A percentile compares a stretch with the other conserved stretches of the same genome.
These are phyloP conservation scores for Trichoderma afroharzianum DNA, from an alignment of 2,329 filamentous ascomycete genomes.

Conservation along the genomic window DNA sequence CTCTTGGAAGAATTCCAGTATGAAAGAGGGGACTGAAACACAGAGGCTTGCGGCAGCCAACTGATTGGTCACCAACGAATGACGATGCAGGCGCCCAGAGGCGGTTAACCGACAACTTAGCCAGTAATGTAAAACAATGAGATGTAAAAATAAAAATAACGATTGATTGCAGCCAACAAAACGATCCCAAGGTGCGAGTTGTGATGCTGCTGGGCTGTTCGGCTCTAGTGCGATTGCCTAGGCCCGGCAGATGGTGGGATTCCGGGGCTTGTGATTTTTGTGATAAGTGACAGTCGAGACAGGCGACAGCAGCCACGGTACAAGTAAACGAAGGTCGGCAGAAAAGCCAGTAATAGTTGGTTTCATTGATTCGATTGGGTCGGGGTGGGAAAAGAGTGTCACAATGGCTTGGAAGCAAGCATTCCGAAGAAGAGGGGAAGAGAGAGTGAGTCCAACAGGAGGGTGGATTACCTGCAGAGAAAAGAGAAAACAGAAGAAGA, in stretches of 20 bases:
- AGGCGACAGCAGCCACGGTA: background rate
- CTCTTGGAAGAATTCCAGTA: conserved; percentile 2
- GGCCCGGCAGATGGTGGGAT: conserved; percentile 12
- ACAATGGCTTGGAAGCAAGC: background rate
- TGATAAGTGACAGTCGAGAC: conserved; percentile 12
- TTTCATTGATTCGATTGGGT: conserved; percentile 11
- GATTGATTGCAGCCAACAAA: background rate
- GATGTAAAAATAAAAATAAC: background rate
- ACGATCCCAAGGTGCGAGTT: background rate
- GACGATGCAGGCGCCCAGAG: background rate
- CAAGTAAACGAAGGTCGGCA: background rate
- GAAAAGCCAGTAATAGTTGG: background rate
- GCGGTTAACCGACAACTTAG: background rate
- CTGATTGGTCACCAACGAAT: background rate
- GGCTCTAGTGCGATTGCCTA: background rate
- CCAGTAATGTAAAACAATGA: background rate
- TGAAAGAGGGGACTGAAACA: conserved; percentile 3
- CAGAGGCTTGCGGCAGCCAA: background rate
- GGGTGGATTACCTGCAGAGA: background rate
- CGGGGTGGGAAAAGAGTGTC: background rate
- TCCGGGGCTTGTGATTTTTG: conserved; percentile 13
- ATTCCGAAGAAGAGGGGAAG: background rate
- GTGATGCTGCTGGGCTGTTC: background rate
- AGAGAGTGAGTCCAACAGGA: background rate
- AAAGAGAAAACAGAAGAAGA: background rate